Evolutionary conservation across 805 yeast species (phyloP).

Genomic region (Metschnikowia henanensis): DNA sequence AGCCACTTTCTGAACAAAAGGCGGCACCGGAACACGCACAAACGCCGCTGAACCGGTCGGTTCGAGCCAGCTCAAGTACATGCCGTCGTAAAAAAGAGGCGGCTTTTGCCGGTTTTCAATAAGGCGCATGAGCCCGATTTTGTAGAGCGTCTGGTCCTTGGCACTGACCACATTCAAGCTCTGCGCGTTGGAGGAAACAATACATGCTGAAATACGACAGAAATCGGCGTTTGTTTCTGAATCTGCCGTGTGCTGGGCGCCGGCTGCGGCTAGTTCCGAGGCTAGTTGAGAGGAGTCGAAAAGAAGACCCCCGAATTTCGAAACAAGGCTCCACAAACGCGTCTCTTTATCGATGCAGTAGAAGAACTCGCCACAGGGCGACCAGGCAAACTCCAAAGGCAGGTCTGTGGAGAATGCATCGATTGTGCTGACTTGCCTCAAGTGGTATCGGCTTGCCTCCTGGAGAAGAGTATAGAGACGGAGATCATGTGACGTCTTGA

Average conservation of each 20-base stretch:
- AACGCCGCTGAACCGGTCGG: slow-evolving; percentile 15
- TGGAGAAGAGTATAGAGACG: neutral
- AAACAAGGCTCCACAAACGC: slow-evolving; percentile 31
- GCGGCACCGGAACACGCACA: slow-evolving; percentile 30
- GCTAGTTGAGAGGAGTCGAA: slow-evolving; percentile 25
- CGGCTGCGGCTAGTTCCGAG: slow-evolving; percentile 2
- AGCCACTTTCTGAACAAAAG: slow-evolving; percentile 29
- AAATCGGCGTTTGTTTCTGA: slow-evolving; percentile 16
- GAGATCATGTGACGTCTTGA: slow-evolving; percentile 1
- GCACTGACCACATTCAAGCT: slow-evolving; percentile 19
- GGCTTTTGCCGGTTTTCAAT: slow-evolving; percentile 9
- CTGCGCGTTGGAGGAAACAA: slow-evolving; percentile 29
- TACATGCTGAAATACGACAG: slow-evolving; percentile 24
- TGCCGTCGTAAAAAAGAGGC: slow-evolving; percentile 24
- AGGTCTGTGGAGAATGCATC: neutral
- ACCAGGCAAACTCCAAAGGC: slow-evolving; percentile 24
- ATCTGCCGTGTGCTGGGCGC: neutral
- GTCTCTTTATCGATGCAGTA: slow-evolving; percentile 18
- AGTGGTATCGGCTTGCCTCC: slow-evolving; percentile 1
- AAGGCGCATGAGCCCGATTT: slow-evolving; percentile 22
- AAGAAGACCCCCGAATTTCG: slow-evolving; percentile 34
- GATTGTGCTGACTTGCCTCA: slow-evolving; percentile 1
- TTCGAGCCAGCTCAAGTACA: slow-evolving; percentile 26
- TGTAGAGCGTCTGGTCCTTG: slow-evolving; percentile 19
- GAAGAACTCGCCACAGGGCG: slow-evolving; percentile 38